Evolutionary conservation across 768 basidiomycete species (phyloP).

Genomic region (Mycena capillaripes): DNA sequence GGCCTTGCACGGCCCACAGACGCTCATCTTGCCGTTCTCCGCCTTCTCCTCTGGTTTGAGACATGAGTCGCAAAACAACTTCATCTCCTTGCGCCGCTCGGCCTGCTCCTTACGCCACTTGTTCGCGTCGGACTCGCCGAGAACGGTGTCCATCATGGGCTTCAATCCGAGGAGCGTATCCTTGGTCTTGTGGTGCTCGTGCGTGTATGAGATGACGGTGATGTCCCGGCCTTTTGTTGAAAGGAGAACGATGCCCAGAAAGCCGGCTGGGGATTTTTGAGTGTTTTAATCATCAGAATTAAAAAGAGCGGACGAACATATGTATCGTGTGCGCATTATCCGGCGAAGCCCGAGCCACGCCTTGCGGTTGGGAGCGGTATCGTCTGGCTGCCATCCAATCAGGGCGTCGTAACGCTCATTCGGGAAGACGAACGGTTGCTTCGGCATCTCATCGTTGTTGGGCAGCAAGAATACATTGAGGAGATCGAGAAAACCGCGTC

Average conservation of each 20-base stretch:
- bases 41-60: conserved; percentile 30
- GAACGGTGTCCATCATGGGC: neutral
- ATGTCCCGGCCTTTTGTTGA: conserved; percentile 1
- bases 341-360: conserved; percentile 15
- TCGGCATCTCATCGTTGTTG: conserved; percentile 25
- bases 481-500: conserved; percentile 28
- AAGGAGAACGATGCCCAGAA: conserved; percentile 11
- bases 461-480: conserved; percentile 22
- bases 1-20: conserved; percentile 25
- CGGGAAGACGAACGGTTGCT: conserved; percentile 24
- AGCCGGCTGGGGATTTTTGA: neutral
- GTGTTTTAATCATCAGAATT: neutral
- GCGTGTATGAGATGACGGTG: neutral
- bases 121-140: conserved; percentile 14
- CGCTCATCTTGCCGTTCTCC: conserved; percentile 27
- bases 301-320: conserved; percentile 1
- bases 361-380: conserved; percentile 12
- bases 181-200: conserved; percentile 21
- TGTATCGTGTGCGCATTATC: conserved; percentile 22
- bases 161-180: neutral
- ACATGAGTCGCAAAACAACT: conserved; percentile 31
- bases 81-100: conserved; percentile 30
- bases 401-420: conserved; percentile 19
- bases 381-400: conserved; percentile 10
- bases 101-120: conserved; percentile 25